Conservation (phyloP, 371 early-diverging fungal species). For the Blastocladiella emersonii region DNA sequence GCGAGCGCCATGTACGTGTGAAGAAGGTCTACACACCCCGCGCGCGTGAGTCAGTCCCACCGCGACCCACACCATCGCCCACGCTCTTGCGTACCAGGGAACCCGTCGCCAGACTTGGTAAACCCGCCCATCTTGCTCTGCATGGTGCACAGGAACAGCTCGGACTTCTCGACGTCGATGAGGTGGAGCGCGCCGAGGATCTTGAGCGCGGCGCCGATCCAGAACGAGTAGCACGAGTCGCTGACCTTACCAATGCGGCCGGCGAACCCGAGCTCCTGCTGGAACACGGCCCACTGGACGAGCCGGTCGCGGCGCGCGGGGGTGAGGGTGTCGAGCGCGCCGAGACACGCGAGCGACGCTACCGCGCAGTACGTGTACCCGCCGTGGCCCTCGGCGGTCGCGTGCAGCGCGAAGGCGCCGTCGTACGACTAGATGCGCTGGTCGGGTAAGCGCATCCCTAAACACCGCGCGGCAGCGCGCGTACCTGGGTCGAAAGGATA, state of each 20-base stretch:
- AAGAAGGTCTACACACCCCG: constrained; percentile 42
- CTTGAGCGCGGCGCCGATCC: constrained; percentile 75
- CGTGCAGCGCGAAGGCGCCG: not conserved
- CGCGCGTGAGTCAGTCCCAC: not conserved
- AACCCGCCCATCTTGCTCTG: constrained; percentile 61
- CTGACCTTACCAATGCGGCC: constrained; percentile 79
- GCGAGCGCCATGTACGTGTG: constrained; percentile 83
- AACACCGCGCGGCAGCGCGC: too few species aligned
- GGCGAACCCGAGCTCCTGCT: constrained; percentile 76
- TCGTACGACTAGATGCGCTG: not conserved
- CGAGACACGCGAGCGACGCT: constrained; percentile 64
- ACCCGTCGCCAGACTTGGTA: constrained; percentile 47
- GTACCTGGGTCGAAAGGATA: constrained; percentile 49
- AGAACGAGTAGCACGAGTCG: constrained; percentile 98
- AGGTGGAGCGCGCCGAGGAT: constrained; percentile 14
- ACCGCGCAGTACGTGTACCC: constrained; percentile 86
- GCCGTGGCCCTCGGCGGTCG: constrained; percentile 14
- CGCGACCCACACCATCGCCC: not conserved
- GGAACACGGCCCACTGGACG: constrained; percentile 62
- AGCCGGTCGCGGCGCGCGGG: constrained; percentile 36
- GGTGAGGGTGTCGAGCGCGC: constrained; percentile 4
- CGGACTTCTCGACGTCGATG: constrained; percentile 37
- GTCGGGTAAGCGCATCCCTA: too few species aligned
- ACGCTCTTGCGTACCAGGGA: constrained; percentile 33
- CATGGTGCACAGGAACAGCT: constrained; percentile 45